Conservation (phyloP, 2,329 filamentous ascomycete genomes). For the Verticillium klebahnii region DNA sequence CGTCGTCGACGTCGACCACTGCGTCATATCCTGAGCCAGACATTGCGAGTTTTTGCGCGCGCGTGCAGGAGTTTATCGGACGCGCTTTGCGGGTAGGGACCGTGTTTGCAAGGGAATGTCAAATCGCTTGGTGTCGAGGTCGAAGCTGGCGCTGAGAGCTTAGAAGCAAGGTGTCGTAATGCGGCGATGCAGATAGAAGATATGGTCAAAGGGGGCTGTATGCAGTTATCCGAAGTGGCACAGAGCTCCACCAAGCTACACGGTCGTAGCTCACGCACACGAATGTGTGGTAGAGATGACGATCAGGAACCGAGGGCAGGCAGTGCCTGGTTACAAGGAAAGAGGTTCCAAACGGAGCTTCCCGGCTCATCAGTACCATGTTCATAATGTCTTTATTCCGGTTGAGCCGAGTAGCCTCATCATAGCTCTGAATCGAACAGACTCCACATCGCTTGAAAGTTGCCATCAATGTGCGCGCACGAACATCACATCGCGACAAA, state of each 20-base stretch:
- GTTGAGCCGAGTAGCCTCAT: too few species aligned
- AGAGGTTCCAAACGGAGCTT: too few species aligned
- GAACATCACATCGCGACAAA: background rate
- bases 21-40: constrained; percentile 91
- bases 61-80: background rate
- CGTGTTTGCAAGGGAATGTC: background rate
- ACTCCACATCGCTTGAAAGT: background rate
- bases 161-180: constrained; percentile 24
- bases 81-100: background rate
- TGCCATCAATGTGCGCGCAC: background rate
- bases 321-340: too few species aligned
- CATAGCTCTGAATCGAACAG: background rate
- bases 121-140: background rate
- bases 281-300: background rate
- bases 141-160: background rate
- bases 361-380: too few species aligned
- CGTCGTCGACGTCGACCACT: constrained; percentile 94
- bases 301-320: too few species aligned
- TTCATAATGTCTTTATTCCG: too few species aligned
- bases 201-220: background rate
- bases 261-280: background rate
- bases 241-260: background rate
- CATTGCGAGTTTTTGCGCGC: constrained; percentile 43
- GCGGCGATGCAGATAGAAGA: background rate
- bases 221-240: background rate